phyloP scores from a whole-genome alignment of 768 basidiomycete species.

The Pilatotrama ljubarskyi region DNA sequence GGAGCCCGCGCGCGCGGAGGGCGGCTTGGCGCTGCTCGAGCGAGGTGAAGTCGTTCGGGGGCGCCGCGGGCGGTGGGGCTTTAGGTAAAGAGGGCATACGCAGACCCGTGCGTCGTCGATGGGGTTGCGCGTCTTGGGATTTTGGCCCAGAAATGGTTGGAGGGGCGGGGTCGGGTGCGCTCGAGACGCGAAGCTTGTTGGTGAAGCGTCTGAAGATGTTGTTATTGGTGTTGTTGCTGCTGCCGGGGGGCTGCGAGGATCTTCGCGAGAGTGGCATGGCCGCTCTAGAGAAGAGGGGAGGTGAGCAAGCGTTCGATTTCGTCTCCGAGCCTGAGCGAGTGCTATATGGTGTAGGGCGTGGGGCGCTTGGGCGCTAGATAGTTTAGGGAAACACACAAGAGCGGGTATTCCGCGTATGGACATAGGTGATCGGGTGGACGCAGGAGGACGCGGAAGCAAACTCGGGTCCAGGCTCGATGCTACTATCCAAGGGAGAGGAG shows the following conservation, averaged over 20 bases:
- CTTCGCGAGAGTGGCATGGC: slow-evolving; percentile 3
- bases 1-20: slow-evolving; percentile 21
- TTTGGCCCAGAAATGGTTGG: not conserved
- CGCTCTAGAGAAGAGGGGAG: not conserved
- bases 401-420: slow-evolving; percentile 6
- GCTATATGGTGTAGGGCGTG: not conserved
- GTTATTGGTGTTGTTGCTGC: not conserved
- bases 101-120: slow-evolving; percentile 10
- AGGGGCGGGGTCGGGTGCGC: not conserved
- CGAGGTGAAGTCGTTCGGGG: slow-evolving; percentile 21
- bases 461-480: not conserved
- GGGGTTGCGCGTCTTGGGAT: not conserved
- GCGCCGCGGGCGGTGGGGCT: slow-evolving; percentile 13
- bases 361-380: not conserved
- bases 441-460: slow-evolving; percentile 5
- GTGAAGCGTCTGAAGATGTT: slow-evolving; percentile 20
- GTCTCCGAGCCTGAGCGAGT: no score
- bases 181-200: slow-evolving; percentile 15
- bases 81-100: slow-evolving; percentile 15
- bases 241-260: not conserved
- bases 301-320: no score
- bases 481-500: not conserved
- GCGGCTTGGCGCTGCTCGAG: slow-evolving; percentile 23
- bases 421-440: not conserved
- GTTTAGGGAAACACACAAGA: not conserved